Conservation (phyloP, 2,329 filamentous ascomycete species). For the Graphiopsis chlorocephala region DNA sequence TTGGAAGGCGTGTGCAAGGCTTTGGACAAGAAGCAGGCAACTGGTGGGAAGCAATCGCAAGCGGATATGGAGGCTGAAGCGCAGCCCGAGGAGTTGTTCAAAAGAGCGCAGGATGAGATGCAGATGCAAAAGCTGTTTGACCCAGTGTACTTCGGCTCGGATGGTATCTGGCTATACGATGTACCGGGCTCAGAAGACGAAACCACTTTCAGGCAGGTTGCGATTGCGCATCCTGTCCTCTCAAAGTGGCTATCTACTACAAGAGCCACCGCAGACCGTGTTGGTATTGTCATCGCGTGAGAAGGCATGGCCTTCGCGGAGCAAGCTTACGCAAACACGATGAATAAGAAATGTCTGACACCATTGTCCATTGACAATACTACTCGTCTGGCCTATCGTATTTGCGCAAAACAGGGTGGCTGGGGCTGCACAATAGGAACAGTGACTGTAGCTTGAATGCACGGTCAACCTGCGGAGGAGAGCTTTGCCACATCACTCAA, state of each 20-base stretch:
- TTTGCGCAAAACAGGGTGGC: background rate
- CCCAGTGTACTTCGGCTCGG: constrained; percentile 62
- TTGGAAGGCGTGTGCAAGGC: constrained; percentile 68
- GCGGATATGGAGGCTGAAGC: background rate
- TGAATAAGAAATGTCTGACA: background rate
- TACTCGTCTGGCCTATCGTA: background rate
- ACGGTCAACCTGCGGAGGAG: background rate
- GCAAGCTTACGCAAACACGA: background rate
- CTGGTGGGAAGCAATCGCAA: constrained; percentile 27
- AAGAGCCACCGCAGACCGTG: background rate
- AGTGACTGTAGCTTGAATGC: background rate
- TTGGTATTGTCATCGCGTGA: constrained; percentile 8
- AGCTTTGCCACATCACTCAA: background rate
- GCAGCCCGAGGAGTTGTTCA: constrained; percentile 17
- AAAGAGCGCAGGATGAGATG: constrained; percentile 39
- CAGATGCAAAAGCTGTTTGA: constrained; percentile 62
- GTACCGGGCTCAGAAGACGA: constrained; percentile 42
- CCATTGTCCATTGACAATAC: background rate
- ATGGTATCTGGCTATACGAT: constrained; percentile 69
- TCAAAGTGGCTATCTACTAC: constrained; percentile 53
- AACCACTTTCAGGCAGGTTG: constrained; percentile 61
- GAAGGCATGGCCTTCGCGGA: background rate
- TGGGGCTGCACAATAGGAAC: background rate
- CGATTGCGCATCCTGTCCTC: constrained; percentile 65
- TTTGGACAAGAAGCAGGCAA: constrained; percentile 30